These are phyloP conservation scores for Tolypocladium ophioglossoides DNA, from an alignment of 2,329 filamentous ascomycete species.

Conservation along the genomic window DNA sequence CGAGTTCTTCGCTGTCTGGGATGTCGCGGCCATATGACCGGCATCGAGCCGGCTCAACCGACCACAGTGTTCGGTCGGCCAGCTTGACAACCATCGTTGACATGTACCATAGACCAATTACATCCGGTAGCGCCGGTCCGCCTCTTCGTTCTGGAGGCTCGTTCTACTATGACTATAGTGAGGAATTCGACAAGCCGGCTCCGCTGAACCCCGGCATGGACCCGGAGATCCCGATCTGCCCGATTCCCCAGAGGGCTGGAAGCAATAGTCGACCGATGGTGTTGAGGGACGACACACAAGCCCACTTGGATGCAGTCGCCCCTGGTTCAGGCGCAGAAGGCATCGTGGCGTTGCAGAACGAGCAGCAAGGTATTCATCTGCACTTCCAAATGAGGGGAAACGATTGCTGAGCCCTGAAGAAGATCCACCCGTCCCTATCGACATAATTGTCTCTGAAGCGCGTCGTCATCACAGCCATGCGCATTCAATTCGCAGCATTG, in stretches of 20 bases:
- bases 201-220: constrained; percentile 8
- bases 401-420: not conserved
- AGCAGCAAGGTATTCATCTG: not conserved
- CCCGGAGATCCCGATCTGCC: constrained; percentile 15
- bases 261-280: constrained; percentile 15
- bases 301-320: not conserved
- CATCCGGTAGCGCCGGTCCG: constrained; percentile 14
- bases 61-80: constrained; percentile 29
- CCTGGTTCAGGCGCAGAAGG: not conserved
- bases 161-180: constrained; percentile 43
- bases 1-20: constrained; percentile 20
- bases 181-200: constrained; percentile 32
- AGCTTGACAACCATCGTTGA: constrained; percentile 41
- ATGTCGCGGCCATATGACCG: constrained; percentile 18
- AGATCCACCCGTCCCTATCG: not conserved
- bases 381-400: not conserved
- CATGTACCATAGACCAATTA: constrained; percentile 28
- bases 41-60: constrained; percentile 23
- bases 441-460: not conserved
- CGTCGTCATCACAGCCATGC: not conserved
- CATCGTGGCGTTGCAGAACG: not conserved
- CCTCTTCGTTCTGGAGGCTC: constrained; percentile 20
- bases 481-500: not conserved
- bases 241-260: constrained; percentile 16
- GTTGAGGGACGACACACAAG: constrained; percentile 11